Conservation (phyloP, 768 basidiomycete species). For the Termitomyces sp. region DNA sequence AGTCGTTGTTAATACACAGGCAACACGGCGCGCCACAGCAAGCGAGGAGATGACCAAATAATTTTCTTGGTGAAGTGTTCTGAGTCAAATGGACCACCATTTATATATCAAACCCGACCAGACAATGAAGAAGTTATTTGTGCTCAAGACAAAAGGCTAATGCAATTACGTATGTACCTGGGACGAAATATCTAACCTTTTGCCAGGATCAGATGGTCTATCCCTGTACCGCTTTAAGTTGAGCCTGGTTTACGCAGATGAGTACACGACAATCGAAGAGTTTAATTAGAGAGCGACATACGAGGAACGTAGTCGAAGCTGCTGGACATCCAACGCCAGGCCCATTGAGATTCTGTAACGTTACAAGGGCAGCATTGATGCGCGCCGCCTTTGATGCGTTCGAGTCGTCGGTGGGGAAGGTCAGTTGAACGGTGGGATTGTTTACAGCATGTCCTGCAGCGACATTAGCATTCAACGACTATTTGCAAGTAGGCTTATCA, state of each 20-base stretch:
- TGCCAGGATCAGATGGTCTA: neutral
- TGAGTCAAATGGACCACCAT: neutral
- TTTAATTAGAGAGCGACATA: neutral
- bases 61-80: neutral
- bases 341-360: constrained; percentile 68
- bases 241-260: constrained; percentile 13
- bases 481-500: neutral
- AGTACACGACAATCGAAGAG: neutral
- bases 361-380: constrained; percentile 52
- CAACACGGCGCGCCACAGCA: neutral
- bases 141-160: neutral
- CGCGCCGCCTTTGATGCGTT: constrained; percentile 49
- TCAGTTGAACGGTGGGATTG: constrained; percentile 47
- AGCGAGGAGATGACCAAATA: neutral
- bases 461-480: constrained; percentile 50
- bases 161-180: neutral
- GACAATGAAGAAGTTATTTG: neutral
- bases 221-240: constrained; percentile 21
- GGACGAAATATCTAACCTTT: neutral
- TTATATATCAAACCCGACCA: neutral
- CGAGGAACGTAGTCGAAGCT: constrained; percentile 19
- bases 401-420: constrained; percentile 60
- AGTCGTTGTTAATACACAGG: no score
- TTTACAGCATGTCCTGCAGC: constrained; percentile 58
- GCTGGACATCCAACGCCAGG: constrained; percentile 66